Evolutionary conservation across 139 green algal genomes (phyloP).

Genomic region (Closterium sp.): DNA sequence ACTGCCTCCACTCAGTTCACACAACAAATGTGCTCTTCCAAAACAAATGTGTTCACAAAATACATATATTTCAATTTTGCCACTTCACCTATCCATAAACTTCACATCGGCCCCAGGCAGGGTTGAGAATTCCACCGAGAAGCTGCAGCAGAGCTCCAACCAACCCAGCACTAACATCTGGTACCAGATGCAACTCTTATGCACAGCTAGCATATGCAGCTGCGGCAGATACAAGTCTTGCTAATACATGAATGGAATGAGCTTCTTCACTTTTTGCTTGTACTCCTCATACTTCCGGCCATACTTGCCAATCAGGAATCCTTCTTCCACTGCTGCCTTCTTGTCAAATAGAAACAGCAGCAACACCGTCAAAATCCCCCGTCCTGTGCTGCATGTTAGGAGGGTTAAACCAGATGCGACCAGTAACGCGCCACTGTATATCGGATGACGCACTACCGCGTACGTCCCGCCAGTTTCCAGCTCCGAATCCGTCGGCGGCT

Average conservation of each 20-base stretch:
- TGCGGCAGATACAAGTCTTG: background rate
- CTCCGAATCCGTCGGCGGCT: background rate
- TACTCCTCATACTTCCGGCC: background rate
- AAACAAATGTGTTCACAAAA: too few species aligned
- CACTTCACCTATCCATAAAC: too few species aligned
- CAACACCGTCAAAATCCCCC: background rate
- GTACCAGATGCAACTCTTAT: too few species aligned
- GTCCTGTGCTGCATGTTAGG: background rate
- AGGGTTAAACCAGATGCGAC: background rate
- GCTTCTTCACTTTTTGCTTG: background rate
- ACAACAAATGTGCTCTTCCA: too few species aligned
- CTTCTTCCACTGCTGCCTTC: background rate
- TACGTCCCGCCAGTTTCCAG: background rate
- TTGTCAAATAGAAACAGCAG: background rate
- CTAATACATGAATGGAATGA: background rate
- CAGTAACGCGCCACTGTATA: background rate
- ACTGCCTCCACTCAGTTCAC: too few species aligned
- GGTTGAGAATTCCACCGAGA: too few species aligned
- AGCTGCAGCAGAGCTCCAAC: too few species aligned
- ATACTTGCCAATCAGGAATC: background rate
- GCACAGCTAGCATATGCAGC: too few species aligned
- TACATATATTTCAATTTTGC: too few species aligned
- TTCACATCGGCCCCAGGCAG: too few species aligned
- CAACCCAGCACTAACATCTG: too few species aligned
- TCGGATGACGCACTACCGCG: background rate